These are phyloP conservation scores for Solanum pimpinellifolium DNA, from an alignment of 257 asterid genomes.

Conservation along the genomic window DNA sequence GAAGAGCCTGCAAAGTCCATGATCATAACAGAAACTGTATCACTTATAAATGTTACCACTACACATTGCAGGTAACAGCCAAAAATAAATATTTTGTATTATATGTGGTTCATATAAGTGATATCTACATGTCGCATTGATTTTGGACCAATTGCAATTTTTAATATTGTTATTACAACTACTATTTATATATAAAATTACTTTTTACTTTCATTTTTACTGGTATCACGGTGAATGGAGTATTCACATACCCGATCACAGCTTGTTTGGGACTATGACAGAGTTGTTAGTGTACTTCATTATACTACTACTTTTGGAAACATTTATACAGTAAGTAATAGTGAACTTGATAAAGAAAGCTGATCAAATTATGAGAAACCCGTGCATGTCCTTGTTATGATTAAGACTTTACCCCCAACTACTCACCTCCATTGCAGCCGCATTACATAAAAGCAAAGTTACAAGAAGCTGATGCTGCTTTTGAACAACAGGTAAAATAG, in stretches of 20 bases:
- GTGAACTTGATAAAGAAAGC: background rate
- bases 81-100: background rate
- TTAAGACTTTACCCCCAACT: background rate
- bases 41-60: background rate
- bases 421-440: conserved; percentile 95
- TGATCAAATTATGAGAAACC: background rate
- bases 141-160: background rate
- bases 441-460: conserved; percentile 79
- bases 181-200: background rate
- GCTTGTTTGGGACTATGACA: background rate
- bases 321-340: background rate
- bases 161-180: background rate
- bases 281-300: background rate
- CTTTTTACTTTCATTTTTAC: background rate
- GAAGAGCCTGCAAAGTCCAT: conserved; percentile 68
- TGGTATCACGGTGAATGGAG: background rate
- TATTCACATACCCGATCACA: background rate
- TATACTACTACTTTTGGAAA: background rate
- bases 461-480: conserved; percentile 99
- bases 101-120: background rate
- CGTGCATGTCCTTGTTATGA: background rate
- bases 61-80: background rate
- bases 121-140: background rate
- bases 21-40: background rate
- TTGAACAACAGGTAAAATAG: conserved; percentile 78